Conservation (phyloP, 306 rosid species). For the Vigna radiata region DNA sequence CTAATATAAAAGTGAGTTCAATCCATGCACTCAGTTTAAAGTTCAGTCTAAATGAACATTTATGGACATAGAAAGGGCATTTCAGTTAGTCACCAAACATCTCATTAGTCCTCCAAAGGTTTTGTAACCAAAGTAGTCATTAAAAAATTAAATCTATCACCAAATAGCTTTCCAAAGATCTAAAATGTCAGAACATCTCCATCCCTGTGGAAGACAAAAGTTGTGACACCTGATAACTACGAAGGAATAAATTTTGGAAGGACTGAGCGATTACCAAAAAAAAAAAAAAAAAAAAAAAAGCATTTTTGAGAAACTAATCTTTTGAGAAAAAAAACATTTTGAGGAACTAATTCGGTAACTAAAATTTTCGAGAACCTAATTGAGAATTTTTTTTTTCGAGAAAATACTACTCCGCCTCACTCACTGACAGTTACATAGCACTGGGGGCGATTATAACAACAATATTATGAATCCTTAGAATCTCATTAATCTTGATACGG, state of each 20-base stretch:
- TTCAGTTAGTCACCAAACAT: background rate
- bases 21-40: conserved; percentile 27
- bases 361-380: background rate
- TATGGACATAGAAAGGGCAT: background rate
- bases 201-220: background rate
- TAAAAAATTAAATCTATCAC: background rate
- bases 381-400: background rate
- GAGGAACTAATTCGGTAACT: background rate
- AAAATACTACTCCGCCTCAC: background rate
- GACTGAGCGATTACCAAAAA: background rate
- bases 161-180: background rate
- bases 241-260: background rate
- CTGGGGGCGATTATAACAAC: conserved; percentile 4
- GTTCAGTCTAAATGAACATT: conserved; percentile 5
- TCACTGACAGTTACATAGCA: background rate
- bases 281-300: background rate
- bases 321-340: no score
- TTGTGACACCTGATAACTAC: background rate
- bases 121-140: background rate
- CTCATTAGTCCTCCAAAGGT: background rate
- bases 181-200: background rate
- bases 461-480: conserved; percentile 12
- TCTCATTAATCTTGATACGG: background rate
- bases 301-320: background rate
- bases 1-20: conserved; percentile 5